phyloP scores from a whole-genome alignment of 2,329 filamentous ascomycete genomes.

The Ilyonectria sp. region DNA sequence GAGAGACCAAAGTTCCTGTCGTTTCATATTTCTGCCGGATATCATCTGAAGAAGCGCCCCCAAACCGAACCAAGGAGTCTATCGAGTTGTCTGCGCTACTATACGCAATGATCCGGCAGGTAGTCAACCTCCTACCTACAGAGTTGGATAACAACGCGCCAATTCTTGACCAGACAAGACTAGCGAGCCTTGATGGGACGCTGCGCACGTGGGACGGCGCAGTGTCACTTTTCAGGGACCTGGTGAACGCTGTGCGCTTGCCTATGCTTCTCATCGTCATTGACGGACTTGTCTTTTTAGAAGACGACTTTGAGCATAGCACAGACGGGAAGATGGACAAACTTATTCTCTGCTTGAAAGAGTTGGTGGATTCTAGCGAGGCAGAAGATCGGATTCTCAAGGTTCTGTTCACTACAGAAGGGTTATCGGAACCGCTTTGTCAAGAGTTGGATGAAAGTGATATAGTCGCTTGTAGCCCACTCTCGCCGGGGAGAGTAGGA shows the following conservation, averaged over 20 bases:
- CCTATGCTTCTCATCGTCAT: background rate
- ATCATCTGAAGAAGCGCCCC: conserved; percentile 14
- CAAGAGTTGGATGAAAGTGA: conserved; percentile 4
- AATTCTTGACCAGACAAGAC: background rate
- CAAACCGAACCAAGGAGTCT: conserved; percentile 28
- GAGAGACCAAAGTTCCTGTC: background rate
- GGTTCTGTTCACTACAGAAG: conserved; percentile 2
- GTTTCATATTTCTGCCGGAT: background rate
- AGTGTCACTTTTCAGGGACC: background rate
- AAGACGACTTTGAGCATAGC: background rate
- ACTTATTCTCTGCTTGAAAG: background rate
- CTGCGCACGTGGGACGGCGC: background rate
- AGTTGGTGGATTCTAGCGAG: background rate
- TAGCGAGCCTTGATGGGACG: background rate
- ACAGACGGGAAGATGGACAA: background rate
- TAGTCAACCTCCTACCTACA: conserved; percentile 29
- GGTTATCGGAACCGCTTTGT: conserved; percentile 3
- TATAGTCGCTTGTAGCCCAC: background rate
- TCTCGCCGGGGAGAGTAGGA: background rate
- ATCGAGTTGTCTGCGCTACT: conserved; percentile 29
- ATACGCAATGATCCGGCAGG: conserved; percentile 33
- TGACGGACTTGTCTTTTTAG: background rate
- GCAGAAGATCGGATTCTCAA: background rate
- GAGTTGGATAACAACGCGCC: background rate
- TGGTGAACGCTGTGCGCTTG: background rate